phyloP scores from a whole-genome alignment of 2,329 filamentous ascomycete species.

The Penicillium decumbens region DNA sequence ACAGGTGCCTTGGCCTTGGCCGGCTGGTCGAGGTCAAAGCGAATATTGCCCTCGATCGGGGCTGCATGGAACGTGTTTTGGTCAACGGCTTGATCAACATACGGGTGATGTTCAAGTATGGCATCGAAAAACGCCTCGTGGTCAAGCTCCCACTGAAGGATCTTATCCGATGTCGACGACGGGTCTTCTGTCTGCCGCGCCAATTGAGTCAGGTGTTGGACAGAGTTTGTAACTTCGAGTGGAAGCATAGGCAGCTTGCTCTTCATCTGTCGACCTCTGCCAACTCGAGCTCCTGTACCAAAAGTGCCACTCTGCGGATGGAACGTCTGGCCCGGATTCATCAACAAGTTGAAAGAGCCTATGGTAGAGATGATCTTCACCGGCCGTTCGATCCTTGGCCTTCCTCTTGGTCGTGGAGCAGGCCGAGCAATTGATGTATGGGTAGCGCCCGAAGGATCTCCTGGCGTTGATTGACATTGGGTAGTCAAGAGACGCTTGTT shows the following conservation, averaged over 20 bases:
- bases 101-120: conserved; percentile 23
- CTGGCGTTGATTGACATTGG: conserved; percentile 15
- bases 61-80: conserved; percentile 27
- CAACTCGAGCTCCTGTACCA: conserved; percentile 31
- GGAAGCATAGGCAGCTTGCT: background rate
- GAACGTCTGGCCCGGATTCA: conserved; percentile 39
- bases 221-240: conserved; percentile 19
- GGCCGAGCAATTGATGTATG: conserved; percentile 30
- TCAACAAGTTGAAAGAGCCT: conserved; percentile 25
- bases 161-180: conserved; percentile 24
- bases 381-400: conserved; percentile 15
- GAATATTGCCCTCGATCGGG: conserved; percentile 32
- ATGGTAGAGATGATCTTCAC: conserved; percentile 24
- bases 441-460: conserved; percentile 10
- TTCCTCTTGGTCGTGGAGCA: background rate
- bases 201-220: conserved; percentile 30
- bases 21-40: conserved; percentile 29
- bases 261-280: conserved; percentile 1
- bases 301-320: conserved; percentile 44
- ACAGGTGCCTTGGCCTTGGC: background rate
- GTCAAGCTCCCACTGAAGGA: conserved; percentile 38
- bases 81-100: conserved; percentile 37
- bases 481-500: conserved; percentile 30
- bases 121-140: conserved; percentile 29
- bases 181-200: conserved; percentile 17